phyloP scores from a whole-genome alignment of 129 eudicot genomes.

The Helichrysum umbraculigerum region DNA sequence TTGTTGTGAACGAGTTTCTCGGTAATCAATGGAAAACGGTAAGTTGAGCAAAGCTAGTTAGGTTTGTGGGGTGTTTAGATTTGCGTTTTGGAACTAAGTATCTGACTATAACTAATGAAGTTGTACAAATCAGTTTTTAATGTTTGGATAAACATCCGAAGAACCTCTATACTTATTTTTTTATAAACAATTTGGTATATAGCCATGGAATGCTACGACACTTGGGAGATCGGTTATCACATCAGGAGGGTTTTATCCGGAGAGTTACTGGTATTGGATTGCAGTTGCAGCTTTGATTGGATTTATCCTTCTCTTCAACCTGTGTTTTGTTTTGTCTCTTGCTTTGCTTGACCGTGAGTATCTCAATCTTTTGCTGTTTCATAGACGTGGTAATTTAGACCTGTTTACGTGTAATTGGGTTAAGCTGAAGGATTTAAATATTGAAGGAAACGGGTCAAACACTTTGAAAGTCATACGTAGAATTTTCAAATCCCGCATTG shows the following conservation, averaged over 20 bases:
- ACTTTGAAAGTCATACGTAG: too few relatives aligned
- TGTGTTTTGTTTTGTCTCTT: slow-evolving; percentile 45
- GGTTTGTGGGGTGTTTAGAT: background rate
- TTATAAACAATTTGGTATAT: background rate
- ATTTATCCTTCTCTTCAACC: slow-evolving; percentile 50
- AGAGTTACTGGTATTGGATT: slow-evolving; percentile 75
- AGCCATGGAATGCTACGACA: slow-evolving; percentile 27
- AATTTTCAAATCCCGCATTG: too few relatives aligned
- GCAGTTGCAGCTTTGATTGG: slow-evolving; percentile 57
- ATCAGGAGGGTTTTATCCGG: slow-evolving; percentile 53
- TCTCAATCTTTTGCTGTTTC: slow-evolving; percentile 14
- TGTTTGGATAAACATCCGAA: too few relatives aligned
- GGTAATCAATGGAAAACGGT: slow-evolving; percentile 62
- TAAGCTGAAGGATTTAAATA: background rate
- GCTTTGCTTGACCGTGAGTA: slow-evolving; percentile 58
- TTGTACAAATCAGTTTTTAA: background rate
- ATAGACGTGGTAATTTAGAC: background rate
- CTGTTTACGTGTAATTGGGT: background rate
- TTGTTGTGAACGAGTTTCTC: slow-evolving; percentile 70
- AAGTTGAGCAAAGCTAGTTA: background rate
- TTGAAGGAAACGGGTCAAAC: too few relatives aligned
- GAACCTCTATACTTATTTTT: too few relatives aligned
- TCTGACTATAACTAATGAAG: too few relatives aligned
- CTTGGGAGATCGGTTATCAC: slow-evolving; percentile 51
- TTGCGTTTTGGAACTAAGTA: background rate